Percentiles rank a stretch among this genome's conserved stretches.
phyloP scores from a whole-genome alignment of 1,139 yeast species.

The Diutina ranongensis region DNA sequence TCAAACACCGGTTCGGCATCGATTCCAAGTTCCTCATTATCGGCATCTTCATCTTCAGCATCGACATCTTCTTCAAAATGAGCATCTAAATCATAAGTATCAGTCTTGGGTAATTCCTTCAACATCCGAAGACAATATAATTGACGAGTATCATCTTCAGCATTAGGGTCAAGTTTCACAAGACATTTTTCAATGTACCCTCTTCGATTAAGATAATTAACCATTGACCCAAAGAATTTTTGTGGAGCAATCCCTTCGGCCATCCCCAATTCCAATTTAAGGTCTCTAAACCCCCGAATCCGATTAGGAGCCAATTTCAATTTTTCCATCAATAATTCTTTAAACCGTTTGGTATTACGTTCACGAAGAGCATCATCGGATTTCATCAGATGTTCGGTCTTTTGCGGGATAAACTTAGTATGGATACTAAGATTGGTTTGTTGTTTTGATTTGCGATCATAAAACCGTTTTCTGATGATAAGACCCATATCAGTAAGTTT shows the following conservation, averaged over 20 bases:
- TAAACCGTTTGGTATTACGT: background rate
- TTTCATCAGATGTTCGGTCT: background rate
- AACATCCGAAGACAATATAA: slow-evolving; percentile 2
- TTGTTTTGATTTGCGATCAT: background rate
- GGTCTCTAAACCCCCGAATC: slow-evolving; percentile 2
- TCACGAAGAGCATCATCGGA: background rate
- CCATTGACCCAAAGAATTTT: slow-evolving; percentile 3
- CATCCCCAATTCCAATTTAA: slow-evolving; percentile 1
- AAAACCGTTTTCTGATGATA: background rate
- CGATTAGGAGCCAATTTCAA: background rate
- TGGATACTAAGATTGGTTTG: background rate
- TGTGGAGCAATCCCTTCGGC: background rate
- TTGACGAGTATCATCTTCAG: background rate
- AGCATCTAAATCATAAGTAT: background rate
- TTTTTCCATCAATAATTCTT: background rate
- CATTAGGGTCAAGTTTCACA: background rate
- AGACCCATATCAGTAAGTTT: background rate
- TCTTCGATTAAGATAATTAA: background rate
- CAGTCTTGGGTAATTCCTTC: slow-evolving; percentile 1
- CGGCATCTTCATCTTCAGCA: background rate
- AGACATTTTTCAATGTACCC: slow-evolving; percentile 1
- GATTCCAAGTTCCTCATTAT: background rate
- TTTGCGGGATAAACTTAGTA: slow-evolving; percentile 1
- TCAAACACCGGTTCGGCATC: background rate
- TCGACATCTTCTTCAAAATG: background rate